These are phyloP conservation scores for Aspergillus vadensis DNA, from an alignment of 2,329 filamentous ascomycete genomes.

Conservation along the genomic window DNA sequence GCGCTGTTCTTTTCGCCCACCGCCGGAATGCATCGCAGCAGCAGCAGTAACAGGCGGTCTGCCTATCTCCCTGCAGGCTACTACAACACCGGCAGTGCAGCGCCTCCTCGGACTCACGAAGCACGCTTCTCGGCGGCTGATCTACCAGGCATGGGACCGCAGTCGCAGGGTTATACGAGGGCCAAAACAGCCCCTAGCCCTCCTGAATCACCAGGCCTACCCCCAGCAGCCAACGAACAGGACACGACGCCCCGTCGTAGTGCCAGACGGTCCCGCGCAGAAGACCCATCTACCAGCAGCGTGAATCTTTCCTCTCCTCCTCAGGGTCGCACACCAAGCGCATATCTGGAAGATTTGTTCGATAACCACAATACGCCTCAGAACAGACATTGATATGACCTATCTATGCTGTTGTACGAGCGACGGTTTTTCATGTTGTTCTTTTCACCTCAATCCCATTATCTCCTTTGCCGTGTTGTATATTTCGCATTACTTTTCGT, in stretches of 20 bases:
- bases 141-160: slow-evolving; percentile 63
- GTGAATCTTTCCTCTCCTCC: slow-evolving; percentile 65
- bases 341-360: slow-evolving; percentile 86
- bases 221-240: slow-evolving; percentile 44
- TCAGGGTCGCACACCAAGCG: slow-evolving; percentile 77
- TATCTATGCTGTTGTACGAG: neutral
- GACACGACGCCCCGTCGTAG: slow-evolving; percentile 29
- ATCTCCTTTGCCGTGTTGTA: neutral
- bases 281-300: slow-evolving; percentile 56
- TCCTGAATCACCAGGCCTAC: slow-evolving; percentile 65
- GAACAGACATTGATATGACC: slow-evolving; percentile 9
- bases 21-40: slow-evolving; percentile 58
- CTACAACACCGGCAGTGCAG: slow-evolving; percentile 71
- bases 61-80: slow-evolving; percentile 84
- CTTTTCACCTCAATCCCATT: too few relatives aligned
- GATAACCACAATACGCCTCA: slow-evolving; percentile 62
- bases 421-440: neutral
- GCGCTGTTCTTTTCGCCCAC: slow-evolving; percentile 96
- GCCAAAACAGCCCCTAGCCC: slow-evolving; percentile 58
- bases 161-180: slow-evolving; percentile 56
- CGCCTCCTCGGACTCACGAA: slow-evolving; percentile 45
- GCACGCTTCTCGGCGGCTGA: slow-evolving; percentile 55
- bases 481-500: neutral
- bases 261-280: slow-evolving; percentile 32
- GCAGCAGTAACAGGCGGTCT: slow-evolving; percentile 69